Evolutionary conservation across 345 rosid species (phyloP), one percentile per base, ranked within the genome.

Genomic region (Pseudoturritis turrita): DNA sequence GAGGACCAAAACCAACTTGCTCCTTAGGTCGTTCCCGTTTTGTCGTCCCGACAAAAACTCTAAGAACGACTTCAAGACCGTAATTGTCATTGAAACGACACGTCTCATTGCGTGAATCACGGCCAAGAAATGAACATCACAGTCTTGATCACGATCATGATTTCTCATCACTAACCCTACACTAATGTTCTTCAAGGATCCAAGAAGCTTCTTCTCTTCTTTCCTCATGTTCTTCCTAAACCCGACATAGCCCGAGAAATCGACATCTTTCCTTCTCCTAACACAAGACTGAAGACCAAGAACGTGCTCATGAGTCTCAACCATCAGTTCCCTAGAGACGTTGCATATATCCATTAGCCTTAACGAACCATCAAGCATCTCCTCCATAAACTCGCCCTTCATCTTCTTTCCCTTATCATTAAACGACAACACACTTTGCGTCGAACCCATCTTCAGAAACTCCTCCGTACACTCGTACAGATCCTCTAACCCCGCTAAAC

Each of bases 211-310:
- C 37, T 77, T 83, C 14, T 79, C 86, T 31, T 84, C 86, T 53
- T 82, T 90, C 79, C 67, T 87, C 85, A 75, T 77, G 66, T 78
- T 86, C 79, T 83, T 86, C 76, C 86, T 79, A 71, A 88, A 78
- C 62, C 58, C 74, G 45, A 18, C 69, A 55, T 82, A 85, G 13
- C 59, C 28, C 3, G 61, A 51, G 19, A 76, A 58, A n/a, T 44
- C 51, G 43, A 52, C 55, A 68, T 79, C 76, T 21, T 79, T 78
- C 52, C 74, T 87, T 75, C 89, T 85, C 49, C 79, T 54, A 28
- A 83, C 66, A 5, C 83, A 75, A 7, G 88, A 88, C 31, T 85
- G 84, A 61, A 90, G 87, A 7, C 67, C 76, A 50, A 76, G 91
- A 43, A 81, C 74, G 4, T 71, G 80, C 43, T 90, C 93, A 58